phyloP scores from a whole-genome alignment of 495 filamentous ascomycete genomes.

The Hypoxylon intermedium region DNA sequence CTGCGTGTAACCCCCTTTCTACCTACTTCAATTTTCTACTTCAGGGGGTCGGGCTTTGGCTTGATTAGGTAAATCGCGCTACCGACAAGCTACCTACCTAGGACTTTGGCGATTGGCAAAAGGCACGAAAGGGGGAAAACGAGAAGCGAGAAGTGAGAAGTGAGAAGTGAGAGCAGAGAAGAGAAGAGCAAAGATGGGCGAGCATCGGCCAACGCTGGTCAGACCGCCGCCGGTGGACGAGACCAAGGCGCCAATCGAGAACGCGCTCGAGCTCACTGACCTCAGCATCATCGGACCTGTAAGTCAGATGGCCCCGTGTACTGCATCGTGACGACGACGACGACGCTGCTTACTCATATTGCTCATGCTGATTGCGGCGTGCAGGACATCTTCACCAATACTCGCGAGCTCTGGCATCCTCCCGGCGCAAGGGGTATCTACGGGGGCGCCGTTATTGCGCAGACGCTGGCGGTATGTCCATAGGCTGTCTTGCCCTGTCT shows the following conservation, averaged over 20 bases:
- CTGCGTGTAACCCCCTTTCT: too few relatives aligned
- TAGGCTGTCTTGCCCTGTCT: neutral
- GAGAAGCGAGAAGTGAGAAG: too few relatives aligned
- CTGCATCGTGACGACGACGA: too few relatives aligned
- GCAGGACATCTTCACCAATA: slow-evolving; percentile 92
- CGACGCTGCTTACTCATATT: slow-evolving; percentile 8
- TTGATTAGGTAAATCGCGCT: neutral
- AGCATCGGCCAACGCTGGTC: slow-evolving; percentile 68
- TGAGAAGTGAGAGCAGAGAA: neutral
- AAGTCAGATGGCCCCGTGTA: slow-evolving; percentile 40
- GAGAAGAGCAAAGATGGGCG: slow-evolving; percentile 15
- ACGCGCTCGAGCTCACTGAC: slow-evolving; percentile 82
- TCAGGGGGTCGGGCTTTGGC: too few relatives aligned
- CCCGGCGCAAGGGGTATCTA: slow-evolving; percentile 91
- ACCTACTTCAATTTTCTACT: too few relatives aligned
- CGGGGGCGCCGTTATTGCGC: slow-evolving; percentile 91
- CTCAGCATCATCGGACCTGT: slow-evolving; percentile 82
- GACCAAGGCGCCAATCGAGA: slow-evolving; percentile 83
- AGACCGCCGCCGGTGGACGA: slow-evolving; percentile 74
- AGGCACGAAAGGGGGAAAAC: too few relatives aligned
- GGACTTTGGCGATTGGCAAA: too few relatives aligned
- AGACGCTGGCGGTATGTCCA: slow-evolving; percentile 73
- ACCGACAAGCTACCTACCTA: too few relatives aligned
- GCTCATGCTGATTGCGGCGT: neutral
- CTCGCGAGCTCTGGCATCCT: slow-evolving; percentile 87